These are phyloP conservation scores for Bolboschoenus planiculmis DNA, from an alignment of 176 grass and related monocot species.

Conservation along the genomic window DNA sequence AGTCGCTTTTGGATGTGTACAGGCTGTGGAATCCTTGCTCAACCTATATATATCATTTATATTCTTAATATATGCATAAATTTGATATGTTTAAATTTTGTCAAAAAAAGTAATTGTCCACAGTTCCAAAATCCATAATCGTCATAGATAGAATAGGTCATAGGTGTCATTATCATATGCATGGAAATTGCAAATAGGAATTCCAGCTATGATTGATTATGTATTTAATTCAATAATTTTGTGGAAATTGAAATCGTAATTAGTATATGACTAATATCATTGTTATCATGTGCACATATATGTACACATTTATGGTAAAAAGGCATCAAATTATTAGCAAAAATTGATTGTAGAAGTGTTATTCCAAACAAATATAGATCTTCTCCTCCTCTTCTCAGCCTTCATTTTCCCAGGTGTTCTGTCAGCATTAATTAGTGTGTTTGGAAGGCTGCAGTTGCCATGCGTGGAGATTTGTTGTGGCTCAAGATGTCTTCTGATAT, in stretches of 20 bases:
- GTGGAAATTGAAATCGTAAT: neutral
- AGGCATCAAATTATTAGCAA: neutral
- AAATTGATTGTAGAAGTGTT: neutral
- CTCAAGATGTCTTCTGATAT: neutral
- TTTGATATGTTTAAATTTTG: too few relatives aligned
- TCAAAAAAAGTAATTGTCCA: neutral
- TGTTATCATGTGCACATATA: neutral
- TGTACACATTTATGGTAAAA: neutral
- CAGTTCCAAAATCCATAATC: neutral
- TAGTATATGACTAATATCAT: neutral
- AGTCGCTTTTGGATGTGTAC: constrained; percentile 16
- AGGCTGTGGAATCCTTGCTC: constrained; percentile 25
- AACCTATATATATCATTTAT: constrained; percentile 19
- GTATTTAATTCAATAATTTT: neutral
- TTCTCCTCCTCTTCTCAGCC: neutral
- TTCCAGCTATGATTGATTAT: neutral
- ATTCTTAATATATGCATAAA: neutral
- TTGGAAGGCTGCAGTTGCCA: neutral
- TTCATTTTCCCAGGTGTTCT: neutral
- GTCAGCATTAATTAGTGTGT: neutral
- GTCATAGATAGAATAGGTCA: neutral
- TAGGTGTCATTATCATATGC: too few relatives aligned
- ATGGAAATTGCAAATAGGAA: neutral
- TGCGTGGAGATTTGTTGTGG: neutral
- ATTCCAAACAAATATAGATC: neutral